Conservation (phyloP, 441 rosid genomes). For the Erysimum cheiri region DNA sequence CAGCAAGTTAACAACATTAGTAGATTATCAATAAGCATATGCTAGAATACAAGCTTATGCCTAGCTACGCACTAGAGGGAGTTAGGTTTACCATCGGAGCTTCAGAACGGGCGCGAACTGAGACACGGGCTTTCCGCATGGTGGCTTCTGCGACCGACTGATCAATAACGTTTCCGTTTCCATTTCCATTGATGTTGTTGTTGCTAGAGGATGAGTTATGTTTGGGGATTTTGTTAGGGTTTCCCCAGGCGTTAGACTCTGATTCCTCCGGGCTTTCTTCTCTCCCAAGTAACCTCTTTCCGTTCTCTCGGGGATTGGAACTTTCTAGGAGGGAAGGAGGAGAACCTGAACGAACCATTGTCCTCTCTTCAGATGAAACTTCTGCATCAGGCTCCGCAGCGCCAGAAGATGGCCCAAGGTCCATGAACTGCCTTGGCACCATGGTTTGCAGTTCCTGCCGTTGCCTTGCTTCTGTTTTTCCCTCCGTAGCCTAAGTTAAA, state of each 20-base stretch:
- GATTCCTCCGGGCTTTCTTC: conserved; percentile 68
- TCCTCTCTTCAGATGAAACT: conserved; percentile 74
- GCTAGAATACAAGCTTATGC: background rate
- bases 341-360: conserved; percentile 30
- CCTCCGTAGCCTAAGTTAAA: conserved; percentile 32
- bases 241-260: conserved; percentile 51
- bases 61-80: conserved; percentile 3
- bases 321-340: conserved; percentile 43
- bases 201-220: conserved; percentile 36
- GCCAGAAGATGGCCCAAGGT: conserved; percentile 57
- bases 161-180: conserved; percentile 48
- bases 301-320: conserved; percentile 39
- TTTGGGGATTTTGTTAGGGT: conserved; percentile 61
- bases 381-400: conserved; percentile 54
- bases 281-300: conserved; percentile 52
- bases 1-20: background rate
- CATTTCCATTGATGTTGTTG: conserved; percentile 18
- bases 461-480: conserved; percentile 23
- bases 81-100: conserved; percentile 78
- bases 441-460: conserved; percentile 45
- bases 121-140: conserved; percentile 97
- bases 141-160: conserved; percentile 72
- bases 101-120: conserved; percentile 96
- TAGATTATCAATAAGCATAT: background rate
- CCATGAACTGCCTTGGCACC: conserved; percentile 79